Evolutionary conservation across 352 stramenopile species (phyloP).

Genomic region (Globisporangium orthogonon): DNA sequence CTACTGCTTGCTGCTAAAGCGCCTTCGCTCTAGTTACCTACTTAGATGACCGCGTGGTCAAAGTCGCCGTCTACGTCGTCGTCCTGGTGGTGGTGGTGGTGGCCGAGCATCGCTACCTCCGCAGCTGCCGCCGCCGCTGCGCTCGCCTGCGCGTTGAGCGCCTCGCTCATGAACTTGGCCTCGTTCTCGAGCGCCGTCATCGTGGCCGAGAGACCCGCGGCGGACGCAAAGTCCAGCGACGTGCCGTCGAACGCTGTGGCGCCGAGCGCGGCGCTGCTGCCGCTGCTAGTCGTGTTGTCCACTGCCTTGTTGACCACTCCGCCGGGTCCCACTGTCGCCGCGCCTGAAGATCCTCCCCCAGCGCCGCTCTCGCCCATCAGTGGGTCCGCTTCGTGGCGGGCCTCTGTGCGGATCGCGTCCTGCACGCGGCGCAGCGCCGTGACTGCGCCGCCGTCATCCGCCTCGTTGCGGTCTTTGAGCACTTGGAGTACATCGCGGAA

Average conservation of each 20-base stretch:
- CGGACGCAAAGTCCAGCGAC: conserved; percentile 11
- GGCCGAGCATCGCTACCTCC: background rate
- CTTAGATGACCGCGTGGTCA: conserved; percentile 2
- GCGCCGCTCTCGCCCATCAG: background rate
- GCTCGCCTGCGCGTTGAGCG: conserved; percentile 3
- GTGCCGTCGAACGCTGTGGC: conserved; percentile 8
- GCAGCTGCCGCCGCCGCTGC: background rate
- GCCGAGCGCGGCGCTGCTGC: background rate
- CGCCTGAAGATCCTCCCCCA: no score
- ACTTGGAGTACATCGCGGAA: conserved; percentile 75
- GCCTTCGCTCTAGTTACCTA: no score
- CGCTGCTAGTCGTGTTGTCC: background rate
- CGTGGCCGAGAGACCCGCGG: conserved; percentile 3
- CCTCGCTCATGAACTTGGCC: conserved; percentile 13
- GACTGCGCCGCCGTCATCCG: conserved; percentile 40
- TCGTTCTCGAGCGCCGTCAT: conserved; percentile 14
- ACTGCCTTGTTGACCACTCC: background rate
- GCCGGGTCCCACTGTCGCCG: background rate
- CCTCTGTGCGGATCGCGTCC: conserved; percentile 51
- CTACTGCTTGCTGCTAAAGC: no score
- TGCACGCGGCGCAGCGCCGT: conserved; percentile 57
- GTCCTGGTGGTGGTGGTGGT: conserved; percentile 2
- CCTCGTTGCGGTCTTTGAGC: conserved; percentile 62
- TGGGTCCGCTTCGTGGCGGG: conserved; percentile 14
- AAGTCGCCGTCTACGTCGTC: conserved; percentile 2